Evolutionary conservation across 108 stramenopile genomes (phyloP).

Genomic region (Pseudonitzschia multistriata): DNA sequence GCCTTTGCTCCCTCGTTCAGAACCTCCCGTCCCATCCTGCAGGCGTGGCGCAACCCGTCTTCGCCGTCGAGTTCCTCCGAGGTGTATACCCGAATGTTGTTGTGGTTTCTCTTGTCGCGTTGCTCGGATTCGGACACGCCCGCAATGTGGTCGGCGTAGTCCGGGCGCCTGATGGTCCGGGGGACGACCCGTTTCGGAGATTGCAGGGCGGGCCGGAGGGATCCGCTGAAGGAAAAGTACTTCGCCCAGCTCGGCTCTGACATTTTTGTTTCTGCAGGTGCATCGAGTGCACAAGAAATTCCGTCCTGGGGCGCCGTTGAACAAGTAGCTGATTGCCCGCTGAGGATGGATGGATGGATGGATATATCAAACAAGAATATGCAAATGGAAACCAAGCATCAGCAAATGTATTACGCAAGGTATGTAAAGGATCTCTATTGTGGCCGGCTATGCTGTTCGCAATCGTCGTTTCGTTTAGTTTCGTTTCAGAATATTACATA

Average conservation of each 20-base stretch:
- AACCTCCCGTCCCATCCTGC: slow-evolving; percentile 93
- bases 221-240: slow-evolving; percentile 64
- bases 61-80: slow-evolving; percentile 85
- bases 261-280: slow-evolving; percentile 47
- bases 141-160: slow-evolving; percentile 77
- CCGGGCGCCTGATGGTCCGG: slow-evolving; percentile 64
- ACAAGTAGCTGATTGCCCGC: slow-evolving; percentile 15
- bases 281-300: slow-evolving; percentile 55
- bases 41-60: slow-evolving; percentile 84
- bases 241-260: slow-evolving; percentile 69
- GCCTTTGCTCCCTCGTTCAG: slow-evolving; percentile 91
- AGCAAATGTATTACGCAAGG: background rate
- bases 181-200: slow-evolving; percentile 66
- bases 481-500: background rate
- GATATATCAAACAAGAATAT: background rate
- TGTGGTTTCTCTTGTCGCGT: slow-evolving; percentile 64
- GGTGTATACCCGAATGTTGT: slow-evolving; percentile 75
- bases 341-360: slow-evolving; percentile 24
- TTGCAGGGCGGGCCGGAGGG: slow-evolving; percentile 65
- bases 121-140: slow-evolving; percentile 72
- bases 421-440: background rate
- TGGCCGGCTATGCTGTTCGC: background rate
- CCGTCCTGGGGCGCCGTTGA: slow-evolving; percentile 52
- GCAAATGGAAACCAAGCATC: background rate
- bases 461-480: too few relatives aligned